Percentiles rank a stretch among this genome's conserved stretches.
Evolutionary conservation across 2,329 filamentous ascomycete genomes (phyloP).

Genomic region (Fusarium pseudoanthophilum): DNA sequence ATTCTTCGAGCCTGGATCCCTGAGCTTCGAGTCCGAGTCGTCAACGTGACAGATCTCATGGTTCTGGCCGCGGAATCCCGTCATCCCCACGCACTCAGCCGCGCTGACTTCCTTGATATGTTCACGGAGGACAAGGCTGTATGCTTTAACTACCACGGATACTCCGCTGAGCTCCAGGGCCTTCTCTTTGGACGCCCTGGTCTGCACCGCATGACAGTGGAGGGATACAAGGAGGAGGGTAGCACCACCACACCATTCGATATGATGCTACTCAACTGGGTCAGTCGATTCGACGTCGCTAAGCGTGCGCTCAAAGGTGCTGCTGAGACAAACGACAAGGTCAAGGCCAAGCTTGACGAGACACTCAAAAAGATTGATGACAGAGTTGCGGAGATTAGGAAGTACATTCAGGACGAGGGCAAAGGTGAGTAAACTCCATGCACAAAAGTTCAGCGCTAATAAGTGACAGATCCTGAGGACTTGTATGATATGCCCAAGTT

Average conservation of each 20-base stretch:
- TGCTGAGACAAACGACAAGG: conserved; percentile 58
- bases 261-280: conserved; percentile 73
- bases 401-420: conserved; percentile 63
- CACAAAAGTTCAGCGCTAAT: neutral
- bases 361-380: conserved; percentile 59
- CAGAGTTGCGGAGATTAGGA: conserved; percentile 59
- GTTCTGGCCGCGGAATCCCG: conserved; percentile 64
- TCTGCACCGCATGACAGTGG: conserved; percentile 64
- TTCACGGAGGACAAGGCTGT: conserved; percentile 67
- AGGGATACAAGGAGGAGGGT: conserved; percentile 72
- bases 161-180: conserved; percentile 68
- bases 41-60: conserved; percentile 76
- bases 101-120: conserved; percentile 62
- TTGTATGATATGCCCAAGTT: conserved; percentile 39
- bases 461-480: conserved; percentile 32
- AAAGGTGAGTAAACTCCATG: conserved; percentile 53
- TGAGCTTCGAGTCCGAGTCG: conserved; percentile 65
- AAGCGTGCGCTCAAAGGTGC: conserved; percentile 63
- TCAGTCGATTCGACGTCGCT: conserved; percentile 69
- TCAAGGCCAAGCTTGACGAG: conserved; percentile 58
- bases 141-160: conserved; percentile 76
- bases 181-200: conserved; percentile 67
- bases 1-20: conserved; percentile 63
- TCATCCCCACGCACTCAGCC: conserved; percentile 68
- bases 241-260: conserved; percentile 75